Percentiles rank a stretch among this genome's conserved stretches.
These are phyloP conservation scores for Suillus spraguei DNA, from an alignment of 768 basidiomycete genomes.

Conservation along the genomic window DNA sequence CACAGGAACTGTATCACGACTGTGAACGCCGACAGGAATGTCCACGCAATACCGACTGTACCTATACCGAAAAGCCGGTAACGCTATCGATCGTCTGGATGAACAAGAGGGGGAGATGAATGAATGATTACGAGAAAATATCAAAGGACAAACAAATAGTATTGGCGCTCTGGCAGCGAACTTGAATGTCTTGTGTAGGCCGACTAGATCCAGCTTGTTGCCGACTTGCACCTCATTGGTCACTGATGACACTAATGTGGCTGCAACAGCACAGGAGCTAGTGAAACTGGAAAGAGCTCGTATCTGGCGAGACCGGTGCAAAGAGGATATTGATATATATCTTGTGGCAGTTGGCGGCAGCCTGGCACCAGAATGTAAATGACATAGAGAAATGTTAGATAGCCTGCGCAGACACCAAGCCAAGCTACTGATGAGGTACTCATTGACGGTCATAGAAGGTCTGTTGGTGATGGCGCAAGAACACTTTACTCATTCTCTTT, in stretches of 20 bases:
- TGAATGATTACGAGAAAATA: slow-evolving; percentile 4
- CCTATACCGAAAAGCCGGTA: slow-evolving; percentile 74
- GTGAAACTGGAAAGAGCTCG: slow-evolving; percentile 85
- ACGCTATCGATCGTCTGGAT: slow-evolving; percentile 70
- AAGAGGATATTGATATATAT: slow-evolving; percentile 52
- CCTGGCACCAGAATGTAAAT: slow-evolving; percentile 83
- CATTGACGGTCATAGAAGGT: too few relatives aligned
- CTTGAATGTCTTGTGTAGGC: slow-evolving; percentile 61
- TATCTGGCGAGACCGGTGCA: slow-evolving; percentile 42
- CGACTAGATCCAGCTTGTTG: slow-evolving; percentile 63
- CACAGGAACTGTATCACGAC: slow-evolving; percentile 87
- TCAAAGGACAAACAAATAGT: slow-evolving; percentile 50
- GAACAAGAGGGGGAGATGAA: slow-evolving; percentile 77
- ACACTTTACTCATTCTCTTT: not conserved
- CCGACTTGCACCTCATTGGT: slow-evolving; percentile 41
- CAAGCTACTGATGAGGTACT: too few relatives aligned
- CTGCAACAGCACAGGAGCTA: slow-evolving; percentile 74
- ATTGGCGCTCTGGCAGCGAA: slow-evolving; percentile 81
- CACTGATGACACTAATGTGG: slow-evolving; percentile 50
- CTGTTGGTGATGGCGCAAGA: not conserved
- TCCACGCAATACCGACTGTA: slow-evolving; percentile 83
- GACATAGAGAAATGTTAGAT: slow-evolving; percentile 55
- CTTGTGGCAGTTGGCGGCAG: slow-evolving; percentile 35
- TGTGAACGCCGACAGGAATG: slow-evolving; percentile 70
- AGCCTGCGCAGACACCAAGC: too few relatives aligned